Base-by-base conservation (phyloP, 306 rosid genomes). In the Cucumis hystrix region DNA sequence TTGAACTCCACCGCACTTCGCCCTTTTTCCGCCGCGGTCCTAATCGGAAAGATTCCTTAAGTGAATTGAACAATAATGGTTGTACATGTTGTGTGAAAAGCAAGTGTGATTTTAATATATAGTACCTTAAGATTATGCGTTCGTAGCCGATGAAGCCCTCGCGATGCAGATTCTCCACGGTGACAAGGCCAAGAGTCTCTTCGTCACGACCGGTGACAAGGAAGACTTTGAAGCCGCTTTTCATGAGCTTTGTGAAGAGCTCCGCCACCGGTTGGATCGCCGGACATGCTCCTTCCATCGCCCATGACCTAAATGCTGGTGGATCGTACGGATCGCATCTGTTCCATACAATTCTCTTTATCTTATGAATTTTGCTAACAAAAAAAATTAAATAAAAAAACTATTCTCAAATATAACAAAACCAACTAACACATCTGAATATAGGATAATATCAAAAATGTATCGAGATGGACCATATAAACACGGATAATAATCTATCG, bases 291-390 rank as follows among this genome's bases (percentile, higher is more conserved):
- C 88, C 97, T 37, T 78, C 74, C 83, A 6, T 75, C 3, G 93
- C 90, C 97, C 98, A 94, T 33, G 86, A 86, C 84, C 77, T 92
- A 75, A 94, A 94, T 39, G 54, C 88, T 0, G 81, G 0, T 12
- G 95, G 86, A 78, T 94, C 95, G 81, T 82, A 94, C 15, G 93
- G 93, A n/a, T 90, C 93, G 6, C 96, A 90, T 83, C 98, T 93
- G 55, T 45, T 45, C 33, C 55, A 10, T 5, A 10, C 5, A n/a
- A 55, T 30, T 63, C 11, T 33, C 20, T 17, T 23, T 10, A 3
- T n/a, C 59, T 55, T 18, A 18, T 55, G 59, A 55, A 18, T 55
- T 17, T 54, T 54, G 5, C 4, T 33, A 33, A 33, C 37, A 33
- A 33, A 33, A 3, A 33, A 33, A 4, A 33, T 33, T 33, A 33